Base-by-base conservation (phyloP, 495 filamentous ascomycete genomes). In the Baudoinia panamericana region DNA sequence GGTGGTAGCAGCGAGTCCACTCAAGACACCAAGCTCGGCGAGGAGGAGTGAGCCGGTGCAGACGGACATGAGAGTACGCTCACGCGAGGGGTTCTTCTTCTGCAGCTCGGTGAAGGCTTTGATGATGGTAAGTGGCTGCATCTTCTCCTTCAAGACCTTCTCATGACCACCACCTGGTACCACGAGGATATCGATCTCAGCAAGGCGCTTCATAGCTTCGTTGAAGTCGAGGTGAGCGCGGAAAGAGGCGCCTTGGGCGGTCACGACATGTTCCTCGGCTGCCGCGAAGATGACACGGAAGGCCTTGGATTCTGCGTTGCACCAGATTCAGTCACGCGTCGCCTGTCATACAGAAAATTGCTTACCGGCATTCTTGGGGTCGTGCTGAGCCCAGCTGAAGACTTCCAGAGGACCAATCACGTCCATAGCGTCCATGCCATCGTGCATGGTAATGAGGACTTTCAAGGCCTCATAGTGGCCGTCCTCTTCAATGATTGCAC, bases 1-100 rank as follows among this genome's bases (percentile, higher is more conserved):
- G 12, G 61, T 64, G 39, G 61, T 64, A 28, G 80, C 79, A n/a
- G 68, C 72, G 37, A 87, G 62, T 22, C 82, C 83, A 43, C 68
- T 62, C 27, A 92, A 64, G 48, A 86, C 65, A 42, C 82, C 84
- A 25, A 73, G 65, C 43, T 80, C 63, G 28, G 77, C 84, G 18
- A 88, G 68, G 48, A 88, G 63, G 20, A 85, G 66, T 23, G 73
- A 70, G 12, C 81, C 84, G 20, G 79, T 84, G 64, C 77, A 82
- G 63, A 92, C 63, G 42, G 79, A 80, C 48, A 86, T 62, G 42
- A 88, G 54, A 3, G 80, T 77, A 33, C 82, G 78, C 63, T 82
- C 79, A 46, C 73, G 73, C 52, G 60, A 65, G 1, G 79, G 76
- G 50, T 82, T 73, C 40, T 66, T 69, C 56, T 70, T 64, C 60